Evolutionary conservation across 2,329 filamentous ascomycete genomes (phyloP), one percentile per base, ranked within the genome.

Genomic region (Pestalotiopsis sp.): DNA sequence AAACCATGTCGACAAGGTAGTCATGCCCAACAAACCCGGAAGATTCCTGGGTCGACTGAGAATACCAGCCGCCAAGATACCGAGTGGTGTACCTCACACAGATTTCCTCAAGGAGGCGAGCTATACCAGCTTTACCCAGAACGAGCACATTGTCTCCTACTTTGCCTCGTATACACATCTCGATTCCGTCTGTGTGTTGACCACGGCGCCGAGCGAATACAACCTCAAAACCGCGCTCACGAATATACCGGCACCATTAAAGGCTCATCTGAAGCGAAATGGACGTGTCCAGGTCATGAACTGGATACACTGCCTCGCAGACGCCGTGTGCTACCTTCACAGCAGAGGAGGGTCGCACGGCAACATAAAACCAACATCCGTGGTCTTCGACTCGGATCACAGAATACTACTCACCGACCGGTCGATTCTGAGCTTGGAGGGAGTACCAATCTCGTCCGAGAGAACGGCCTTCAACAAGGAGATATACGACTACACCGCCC

Each of bases 281-380:
- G 84, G 91, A 31, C 85, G 90, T 41, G 81, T 83, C 60, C 80
- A 91, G 17, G 77, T 93, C 4, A 83, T 93, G 76, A 90, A 92
- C 77, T 94, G 92, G 92, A 87, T 94, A 74, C 89, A 92, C 74
- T 94, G 92, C 76, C 84, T 94, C 4, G 84, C 87, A 56, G 90
- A 93, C 76, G 90, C 91, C 1, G 76, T 94, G 17, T 88, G 90
- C 66, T 92, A 87, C 70, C 80, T 94, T 2, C 92, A 94, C 75
- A 85, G 85, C 70, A 86, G 85, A 62, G 89, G 89, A 1, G 85
- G 89, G 27, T 86, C 87, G 2, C 92, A 94, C 73, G 87, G 87
- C 25, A 89, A 89, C 63, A 93, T 95, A 76, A 89, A 89, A 70
- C 92, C 92, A 1, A 91, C 91, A 0, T 92, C 91, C 11, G 85